Evolutionary conservation across 129 eudicot species (phyloP), one percentile per base, ranked within the genome.

Genomic region (Saposhnikovia divaricata): DNA sequence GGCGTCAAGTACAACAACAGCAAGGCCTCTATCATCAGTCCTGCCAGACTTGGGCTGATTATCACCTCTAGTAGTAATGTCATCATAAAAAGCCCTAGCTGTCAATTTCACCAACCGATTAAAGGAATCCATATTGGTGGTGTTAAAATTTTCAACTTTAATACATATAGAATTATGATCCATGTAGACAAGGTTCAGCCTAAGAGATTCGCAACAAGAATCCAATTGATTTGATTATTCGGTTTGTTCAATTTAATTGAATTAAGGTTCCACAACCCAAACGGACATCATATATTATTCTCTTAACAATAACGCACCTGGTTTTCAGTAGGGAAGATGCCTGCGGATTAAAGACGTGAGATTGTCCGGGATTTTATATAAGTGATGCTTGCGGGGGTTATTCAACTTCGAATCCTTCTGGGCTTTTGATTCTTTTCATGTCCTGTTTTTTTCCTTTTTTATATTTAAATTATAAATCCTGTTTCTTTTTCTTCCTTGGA

Each of bases 1-100:
- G 12, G 98, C 96, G 73, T 95, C 98, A 87, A 95, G 98, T 61
- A 95, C 90, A 40, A 95, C 97, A 42, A 95, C 97, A 11, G 98
- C 98, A 80, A 95, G 88, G 19, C 98, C 98, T 40, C 93, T 80
- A 78, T 92, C 92, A 81, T 95, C 98, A 27, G 96, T 87, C 77
- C 97, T 86, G 51, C 95, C 96, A 27, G 88, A 78, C 86, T 89
- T 95, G n/a, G 88, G 96, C 82, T 86, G 94, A 84, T 92, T 95
- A 51, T 95, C 97, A 13, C 96, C 98, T 82, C 89, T 95, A 12
- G 92, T 89, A 2, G 97, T 86, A 11, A 90, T 85, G 82, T 95
- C 97, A 76, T 95, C 98, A 50, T 95, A 95, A 82, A 95, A 95
- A 18, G 97, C 98, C 83, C 98, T 81, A 1, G 96, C 98, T 27